These are phyloP conservation scores for Trichaptum fuscoviolaceum DNA, from an alignment of 768 basidiomycete genomes.

Conservation along the genomic window DNA sequence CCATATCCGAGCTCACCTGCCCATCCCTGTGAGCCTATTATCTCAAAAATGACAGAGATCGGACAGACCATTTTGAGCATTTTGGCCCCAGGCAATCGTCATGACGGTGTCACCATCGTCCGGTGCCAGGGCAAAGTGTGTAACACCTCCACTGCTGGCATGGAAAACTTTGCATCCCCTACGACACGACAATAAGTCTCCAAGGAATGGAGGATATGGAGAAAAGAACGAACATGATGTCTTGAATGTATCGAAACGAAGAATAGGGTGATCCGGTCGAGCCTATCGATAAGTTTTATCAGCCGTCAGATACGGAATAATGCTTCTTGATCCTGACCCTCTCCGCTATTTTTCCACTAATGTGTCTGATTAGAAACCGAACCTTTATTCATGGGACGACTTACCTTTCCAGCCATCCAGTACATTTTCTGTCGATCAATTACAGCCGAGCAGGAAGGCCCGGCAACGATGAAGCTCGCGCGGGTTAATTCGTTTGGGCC, in stretches of 20 bases:
- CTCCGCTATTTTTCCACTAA: constrained; percentile 93
- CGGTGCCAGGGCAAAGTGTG: constrained; percentile 74
- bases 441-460: constrained; percentile 79
- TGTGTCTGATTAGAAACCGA: background rate
- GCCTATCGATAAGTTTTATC: constrained; percentile 37
- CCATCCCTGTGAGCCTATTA: constrained; percentile 9
- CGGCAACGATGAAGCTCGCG: constrained; percentile 64
- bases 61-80: constrained; percentile 68
- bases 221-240: constrained; percentile 58
- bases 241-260: constrained; percentile 80
- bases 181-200: constrained; percentile 15
- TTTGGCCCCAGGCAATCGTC: constrained; percentile 84
- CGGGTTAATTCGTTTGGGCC: constrained; percentile 60
- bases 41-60: constrained; percentile 14
- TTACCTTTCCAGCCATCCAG: constrained; percentile 79
- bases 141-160: constrained; percentile 79
- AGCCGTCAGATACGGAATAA: constrained; percentile 9
- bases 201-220: background rate
- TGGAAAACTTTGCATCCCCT: constrained; percentile 76
- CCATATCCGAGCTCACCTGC: constrained; percentile 79
- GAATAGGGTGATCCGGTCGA: constrained; percentile 89
- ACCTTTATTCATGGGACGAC: constrained; percentile 12
- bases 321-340: constrained; percentile 43
- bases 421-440: constrained; percentile 84
- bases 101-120: constrained; percentile 74